Evolutionary conservation across 2,329 filamentous ascomycete genomes (phyloP).

Genomic region (Aphanocladium album): DNA sequence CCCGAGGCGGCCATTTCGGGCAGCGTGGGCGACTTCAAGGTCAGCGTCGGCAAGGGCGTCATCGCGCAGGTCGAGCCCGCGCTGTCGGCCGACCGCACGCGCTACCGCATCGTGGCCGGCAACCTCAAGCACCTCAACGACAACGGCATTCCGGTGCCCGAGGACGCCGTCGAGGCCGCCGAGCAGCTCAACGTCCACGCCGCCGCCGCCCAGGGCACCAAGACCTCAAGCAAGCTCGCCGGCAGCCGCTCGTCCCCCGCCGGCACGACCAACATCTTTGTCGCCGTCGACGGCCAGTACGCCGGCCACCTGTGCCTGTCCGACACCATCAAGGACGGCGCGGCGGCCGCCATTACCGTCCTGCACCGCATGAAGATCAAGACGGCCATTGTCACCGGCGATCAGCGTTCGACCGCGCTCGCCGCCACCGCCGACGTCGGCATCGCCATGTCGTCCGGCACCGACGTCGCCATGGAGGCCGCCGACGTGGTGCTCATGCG

Average conservation of each 20-base stretch:
- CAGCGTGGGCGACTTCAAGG: conserved; percentile 78
- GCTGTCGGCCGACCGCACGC: conserved; percentile 58
- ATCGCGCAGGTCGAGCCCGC: conserved; percentile 75
- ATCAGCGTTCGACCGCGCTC: conserved; percentile 77
- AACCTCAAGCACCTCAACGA: conserved; percentile 73
- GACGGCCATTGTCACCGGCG: conserved; percentile 89
- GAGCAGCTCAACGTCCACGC: conserved; percentile 51
- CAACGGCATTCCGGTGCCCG: conserved; percentile 62
- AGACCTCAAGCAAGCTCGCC: conserved; percentile 42
- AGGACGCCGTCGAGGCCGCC: conserved; percentile 57
- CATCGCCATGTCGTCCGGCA: conserved; percentile 87
- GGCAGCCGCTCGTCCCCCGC: conserved; percentile 38
- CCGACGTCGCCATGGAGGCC: conserved; percentile 96
- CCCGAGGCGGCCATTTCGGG: conserved; percentile 74
- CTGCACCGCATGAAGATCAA: conserved; percentile 80
- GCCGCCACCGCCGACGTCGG: conserved; percentile 89
- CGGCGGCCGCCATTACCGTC: conserved; percentile 73
- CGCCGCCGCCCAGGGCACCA: conserved; percentile 55
- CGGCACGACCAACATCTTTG: conserved; percentile 86
- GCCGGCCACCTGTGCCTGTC: conserved; percentile 78
- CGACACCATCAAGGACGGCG: conserved; percentile 87
- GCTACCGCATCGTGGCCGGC: conserved; percentile 77
- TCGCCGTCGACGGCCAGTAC: conserved; percentile 78
- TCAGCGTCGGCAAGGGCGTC: conserved; percentile 78
- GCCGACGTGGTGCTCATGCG: conserved; percentile 96